phyloP scores from a whole-genome alignment of 768 basidiomycete species.

The Hygrocybe punicea region DNA sequence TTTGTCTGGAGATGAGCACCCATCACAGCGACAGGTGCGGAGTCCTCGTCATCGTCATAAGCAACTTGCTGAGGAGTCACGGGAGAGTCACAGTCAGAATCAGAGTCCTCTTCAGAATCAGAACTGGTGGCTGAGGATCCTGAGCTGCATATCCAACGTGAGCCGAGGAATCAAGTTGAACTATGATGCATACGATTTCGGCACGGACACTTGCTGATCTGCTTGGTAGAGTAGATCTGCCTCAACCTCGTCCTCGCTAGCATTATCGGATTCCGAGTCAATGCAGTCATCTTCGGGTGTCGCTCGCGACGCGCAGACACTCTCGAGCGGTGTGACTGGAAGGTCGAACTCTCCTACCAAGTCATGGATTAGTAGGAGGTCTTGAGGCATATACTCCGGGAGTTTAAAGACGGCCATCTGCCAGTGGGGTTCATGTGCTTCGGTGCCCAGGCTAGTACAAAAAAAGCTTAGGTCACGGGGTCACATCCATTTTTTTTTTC shows the following conservation, averaged over 20 bases:
- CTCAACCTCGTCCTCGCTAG: constrained; percentile 73
- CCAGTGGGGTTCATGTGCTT: no score
- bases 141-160: background rate
- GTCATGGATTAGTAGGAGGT: constrained; percentile 70
- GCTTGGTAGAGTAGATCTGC: constrained; percentile 48
- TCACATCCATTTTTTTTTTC: background rate
- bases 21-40: constrained; percentile 36
- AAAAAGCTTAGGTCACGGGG: background rate
- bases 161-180: constrained; percentile 17
- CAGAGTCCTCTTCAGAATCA: constrained; percentile 36
- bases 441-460: background rate
- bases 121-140: constrained; percentile 21
- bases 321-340: background rate
- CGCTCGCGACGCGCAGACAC: background rate
- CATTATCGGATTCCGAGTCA: constrained; percentile 47
- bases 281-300: constrained; percentile 45
- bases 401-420: constrained; percentile 52
- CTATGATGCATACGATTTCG: background rate
- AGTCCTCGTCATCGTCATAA: constrained; percentile 57
- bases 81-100: constrained; percentile 16
- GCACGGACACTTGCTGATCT: constrained; percentile 40
- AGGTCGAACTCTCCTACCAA: constrained; percentile 42
- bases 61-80: constrained; percentile 22
- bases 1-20: constrained; percentile 57
- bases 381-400: constrained; percentile 64